A percentile compares a stretch with the other conserved stretches of the same genome.
phyloP scores from a whole-genome alignment of 306 rosid genomes.

The Cucumis cinereus region DNA sequence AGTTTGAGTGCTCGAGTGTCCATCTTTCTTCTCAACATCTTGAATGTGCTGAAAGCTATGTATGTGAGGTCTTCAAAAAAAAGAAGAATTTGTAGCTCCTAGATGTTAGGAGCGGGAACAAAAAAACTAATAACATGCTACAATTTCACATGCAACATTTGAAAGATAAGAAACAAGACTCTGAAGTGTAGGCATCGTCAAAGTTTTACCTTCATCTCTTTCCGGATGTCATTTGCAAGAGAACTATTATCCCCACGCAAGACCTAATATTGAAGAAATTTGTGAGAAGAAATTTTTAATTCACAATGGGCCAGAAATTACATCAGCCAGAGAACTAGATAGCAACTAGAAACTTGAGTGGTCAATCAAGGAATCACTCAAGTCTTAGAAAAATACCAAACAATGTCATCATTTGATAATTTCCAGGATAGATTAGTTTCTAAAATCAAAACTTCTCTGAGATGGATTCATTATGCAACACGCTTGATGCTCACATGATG shows the following conservation, averaged over 20 bases:
- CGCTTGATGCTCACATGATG: neutral
- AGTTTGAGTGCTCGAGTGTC: too few relatives aligned
- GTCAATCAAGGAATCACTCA: neutral
- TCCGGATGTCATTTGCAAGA: constrained; percentile 96
- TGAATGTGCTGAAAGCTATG: too few relatives aligned
- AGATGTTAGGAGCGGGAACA: neutral
- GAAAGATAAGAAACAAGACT: neutral
- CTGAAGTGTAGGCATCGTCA: neutral
- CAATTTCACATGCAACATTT: neutral
- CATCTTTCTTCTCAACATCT: too few relatives aligned
- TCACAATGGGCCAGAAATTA: neutral
- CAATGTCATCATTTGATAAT: neutral
- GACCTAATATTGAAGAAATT: constrained; percentile 41
- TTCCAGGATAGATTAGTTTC: neutral
- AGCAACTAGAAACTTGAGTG: neutral
- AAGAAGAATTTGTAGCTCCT: neutral
- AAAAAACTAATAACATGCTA: neutral
- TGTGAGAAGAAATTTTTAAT: constrained; percentile 11
- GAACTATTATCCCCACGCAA: constrained; percentile 91
- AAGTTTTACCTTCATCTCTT: constrained; percentile 83
- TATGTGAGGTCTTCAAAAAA: too few relatives aligned
- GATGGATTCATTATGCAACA: neutral
- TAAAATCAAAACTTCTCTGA: neutral
- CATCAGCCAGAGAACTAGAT: neutral
- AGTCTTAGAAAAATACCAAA: neutral